phyloP scores from a whole-genome alignment of 805 yeast genomes.

The Henningerozyma blattae region DNA sequence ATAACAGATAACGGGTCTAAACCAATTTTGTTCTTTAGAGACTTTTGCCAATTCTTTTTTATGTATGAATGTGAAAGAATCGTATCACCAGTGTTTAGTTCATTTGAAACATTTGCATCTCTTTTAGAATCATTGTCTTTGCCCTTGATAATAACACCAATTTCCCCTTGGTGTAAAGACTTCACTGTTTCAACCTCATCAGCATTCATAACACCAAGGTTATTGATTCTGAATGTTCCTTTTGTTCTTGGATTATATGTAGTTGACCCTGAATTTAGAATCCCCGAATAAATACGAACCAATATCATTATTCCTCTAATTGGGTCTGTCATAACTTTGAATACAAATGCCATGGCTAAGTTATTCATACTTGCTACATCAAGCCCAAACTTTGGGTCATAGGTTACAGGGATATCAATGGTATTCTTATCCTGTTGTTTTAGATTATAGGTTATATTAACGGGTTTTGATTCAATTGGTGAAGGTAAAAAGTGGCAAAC shows the following conservation, averaged over 20 bases:
- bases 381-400: slow-evolving; percentile 35
- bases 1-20: slow-evolving; percentile 25
- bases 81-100: slow-evolving; percentile 74
- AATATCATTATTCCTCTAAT: slow-evolving; percentile 74
- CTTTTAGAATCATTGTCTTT: slow-evolving; percentile 12
- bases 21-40: slow-evolving; percentile 28
- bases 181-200: slow-evolving; percentile 67
- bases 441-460: slow-evolving; percentile 53
- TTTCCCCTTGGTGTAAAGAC: slow-evolving; percentile 60
- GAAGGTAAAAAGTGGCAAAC: slow-evolving; percentile 69
- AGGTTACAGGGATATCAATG: slow-evolving; percentile 21
- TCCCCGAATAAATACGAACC: slow-evolving; percentile 82
- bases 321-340: slow-evolving; percentile 82
- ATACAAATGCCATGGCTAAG: slow-evolving; percentile 70
- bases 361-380: slow-evolving; percentile 45
- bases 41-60: slow-evolving; percentile 37
- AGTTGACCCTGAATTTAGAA: slow-evolving; percentile 45
- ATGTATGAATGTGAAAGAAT: slow-evolving; percentile 44
- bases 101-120: slow-evolving; percentile 35
- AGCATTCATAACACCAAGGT: slow-evolving; percentile 77
- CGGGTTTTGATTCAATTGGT: slow-evolving; percentile 52
- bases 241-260: slow-evolving; percentile 63
- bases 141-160: slow-evolving; percentile 47
- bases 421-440: slow-evolving; percentile 12
- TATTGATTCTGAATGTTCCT: slow-evolving; percentile 51